Evolutionary conservation across 2,329 filamentous ascomycete species (phyloP).

Genomic region (Penicillium expansum): DNA sequence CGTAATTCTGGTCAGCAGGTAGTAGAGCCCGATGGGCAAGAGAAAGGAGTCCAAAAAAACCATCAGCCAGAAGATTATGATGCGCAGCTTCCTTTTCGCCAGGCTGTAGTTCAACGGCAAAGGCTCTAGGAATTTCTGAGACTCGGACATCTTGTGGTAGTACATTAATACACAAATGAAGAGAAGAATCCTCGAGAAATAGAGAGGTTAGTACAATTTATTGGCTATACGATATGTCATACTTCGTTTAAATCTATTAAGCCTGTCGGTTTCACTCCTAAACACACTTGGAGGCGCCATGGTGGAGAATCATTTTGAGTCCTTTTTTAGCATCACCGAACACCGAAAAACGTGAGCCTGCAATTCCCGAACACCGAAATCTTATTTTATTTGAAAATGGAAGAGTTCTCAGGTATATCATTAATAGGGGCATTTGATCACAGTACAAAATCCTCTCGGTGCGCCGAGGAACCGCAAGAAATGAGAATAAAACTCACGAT

Average conservation of each 20-base stretch:
- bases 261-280: too few species aligned
- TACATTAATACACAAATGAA: too few species aligned
- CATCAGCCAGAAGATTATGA: neutral
- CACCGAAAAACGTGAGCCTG: neutral
- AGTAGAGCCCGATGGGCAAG: neutral
- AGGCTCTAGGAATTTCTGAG: neutral
- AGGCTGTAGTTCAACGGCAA: neutral
- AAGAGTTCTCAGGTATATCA: too few species aligned
- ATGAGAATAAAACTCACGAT: neutral
- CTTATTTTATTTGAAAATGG: too few species aligned
- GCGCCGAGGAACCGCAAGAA: too few species aligned
- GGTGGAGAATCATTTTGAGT: neutral
- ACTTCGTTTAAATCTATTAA: too few species aligned
- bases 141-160: neutral
- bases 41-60: neutral
- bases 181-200: too few species aligned
- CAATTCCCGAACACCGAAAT: neutral
- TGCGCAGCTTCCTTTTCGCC: neutral
- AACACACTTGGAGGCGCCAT: neutral
- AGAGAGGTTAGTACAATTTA: too few species aligned
- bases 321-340: neutral
- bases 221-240: rapidly evolving
- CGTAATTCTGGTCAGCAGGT: neutral
- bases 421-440: neutral
- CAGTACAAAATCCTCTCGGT: too few species aligned